These are phyloP conservation scores for Trichoderma harzianum DNA, from an alignment of 2,329 filamentous ascomycete species.

Conservation along the genomic window DNA sequence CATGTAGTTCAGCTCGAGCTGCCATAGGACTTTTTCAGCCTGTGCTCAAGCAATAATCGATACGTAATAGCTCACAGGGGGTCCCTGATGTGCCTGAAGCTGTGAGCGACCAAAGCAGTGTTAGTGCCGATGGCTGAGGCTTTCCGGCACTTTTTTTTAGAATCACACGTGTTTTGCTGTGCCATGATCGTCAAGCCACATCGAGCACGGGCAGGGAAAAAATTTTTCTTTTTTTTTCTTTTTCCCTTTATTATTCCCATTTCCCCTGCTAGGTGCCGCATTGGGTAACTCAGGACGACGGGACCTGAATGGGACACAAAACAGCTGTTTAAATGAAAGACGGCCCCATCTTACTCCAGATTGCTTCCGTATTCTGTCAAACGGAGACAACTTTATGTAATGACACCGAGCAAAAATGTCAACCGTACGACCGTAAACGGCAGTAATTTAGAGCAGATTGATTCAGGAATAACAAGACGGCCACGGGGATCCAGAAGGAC, in stretches of 20 bases:
- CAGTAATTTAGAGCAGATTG: conserved; percentile 3
- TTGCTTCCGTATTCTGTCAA: not conserved
- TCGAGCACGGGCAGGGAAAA: conserved; percentile 3
- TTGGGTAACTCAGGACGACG: not conserved
- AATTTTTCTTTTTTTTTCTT: not conserved
- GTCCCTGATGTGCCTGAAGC: conserved; percentile 1
- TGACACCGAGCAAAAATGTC: not conserved
- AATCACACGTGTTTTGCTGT: conserved; percentile 6
- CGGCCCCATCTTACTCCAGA: not conserved
- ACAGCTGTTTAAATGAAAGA: not conserved
- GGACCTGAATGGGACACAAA: not conserved
- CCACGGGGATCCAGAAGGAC: not conserved
- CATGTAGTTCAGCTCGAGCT: not conserved
- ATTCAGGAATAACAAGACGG: not conserved
- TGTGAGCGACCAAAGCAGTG: not conserved
- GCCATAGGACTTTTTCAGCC: not conserved
- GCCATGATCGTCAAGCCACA: conserved; percentile 10
- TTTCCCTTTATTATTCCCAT: not conserved
- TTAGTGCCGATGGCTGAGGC: conserved; percentile 5
- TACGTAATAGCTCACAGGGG: conserved; percentile 5
- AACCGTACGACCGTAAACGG: not conserved
- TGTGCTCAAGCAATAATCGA: not conserved
- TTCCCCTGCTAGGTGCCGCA: not conserved
- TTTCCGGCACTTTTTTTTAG: conserved; percentile 2
- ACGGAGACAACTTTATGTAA: not conserved